Base-by-base conservation (phyloP, 2,329 filamentous ascomycete species). In the Colletotrichum tabaci region DNA sequence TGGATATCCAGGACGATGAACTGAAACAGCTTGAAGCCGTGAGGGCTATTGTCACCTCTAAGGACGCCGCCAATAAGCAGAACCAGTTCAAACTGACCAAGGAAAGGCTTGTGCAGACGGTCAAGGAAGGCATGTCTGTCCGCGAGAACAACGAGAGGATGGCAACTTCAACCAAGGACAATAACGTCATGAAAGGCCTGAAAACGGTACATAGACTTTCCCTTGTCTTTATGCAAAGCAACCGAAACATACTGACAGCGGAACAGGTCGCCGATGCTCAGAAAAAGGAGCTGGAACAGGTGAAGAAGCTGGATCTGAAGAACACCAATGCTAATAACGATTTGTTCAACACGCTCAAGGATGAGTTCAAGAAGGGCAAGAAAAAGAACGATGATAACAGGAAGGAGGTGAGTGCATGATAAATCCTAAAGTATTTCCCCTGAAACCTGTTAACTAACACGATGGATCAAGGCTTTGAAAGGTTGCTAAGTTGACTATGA, bases 131-230 rank as follows among this genome's bases (percentile, higher is more conserved):
- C 53, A 76, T 77, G 40, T 44, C 65, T 55, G 73, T 76, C 16
- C 76, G 76, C 50, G 60, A 76, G 66, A 56, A 62, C 21, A 77
- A 77, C 61, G 74, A 77, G 71, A 60, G 67, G 23, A 74, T 77
- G 42, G 69, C 74, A 30, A 30, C 0, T 4, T 1, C 4, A 6
- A 64, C 70, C 12, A n/a, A 42, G 2, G 67, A 58, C 7, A 77
- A 68, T 38, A 35, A 42, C 15, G 76, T 75, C 12, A 55, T 57
- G 2, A 35, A 57, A 1, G 76, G 76, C 15, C 52, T 77, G 7
- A 66, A 57, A 8, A 74, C 47, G 40, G 76, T 75, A 67, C 9
- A 38, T 13, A 58, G 3, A 4, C 7, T 4, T 18, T 6, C 15
- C 9, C 2, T n/a, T 10, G 5, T 8, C 12, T 35, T 12, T 12